Conservation (phyloP, 257 asterid species). For the Henckelia pumila region DNA sequence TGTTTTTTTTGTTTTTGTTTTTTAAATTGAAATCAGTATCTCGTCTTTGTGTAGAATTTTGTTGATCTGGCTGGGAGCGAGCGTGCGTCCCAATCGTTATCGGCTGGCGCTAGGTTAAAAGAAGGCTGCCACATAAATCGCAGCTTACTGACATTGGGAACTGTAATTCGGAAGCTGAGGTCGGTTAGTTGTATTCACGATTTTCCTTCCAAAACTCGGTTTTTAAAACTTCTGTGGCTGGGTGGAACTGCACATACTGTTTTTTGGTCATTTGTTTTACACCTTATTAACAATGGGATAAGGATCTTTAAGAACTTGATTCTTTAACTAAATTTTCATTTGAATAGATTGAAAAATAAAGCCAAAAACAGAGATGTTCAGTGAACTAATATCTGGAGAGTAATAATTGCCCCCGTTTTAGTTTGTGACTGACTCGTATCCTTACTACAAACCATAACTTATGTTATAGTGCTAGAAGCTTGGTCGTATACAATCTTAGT, state of each 20-base stretch:
- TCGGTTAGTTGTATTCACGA: conserved; percentile 20
- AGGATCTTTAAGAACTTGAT: background rate
- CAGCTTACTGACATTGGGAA: conserved; percentile 88
- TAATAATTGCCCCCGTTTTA: background rate
- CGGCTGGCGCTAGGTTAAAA: conserved; percentile 90
- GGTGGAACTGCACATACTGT: background rate
- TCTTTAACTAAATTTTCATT: no score
- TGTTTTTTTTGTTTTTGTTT: conserved; percentile 8
- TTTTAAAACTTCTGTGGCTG: background rate
- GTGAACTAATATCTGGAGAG: background rate
- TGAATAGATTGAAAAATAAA: no score
- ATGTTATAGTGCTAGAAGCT: background rate
- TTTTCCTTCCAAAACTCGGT: background rate
- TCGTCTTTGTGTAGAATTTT: conserved; percentile 55
- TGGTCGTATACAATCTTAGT: no score
- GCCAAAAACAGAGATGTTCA: background rate
- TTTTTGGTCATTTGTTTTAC: background rate
- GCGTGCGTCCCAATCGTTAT: conserved; percentile 87
- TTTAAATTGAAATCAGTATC: conserved; percentile 14
- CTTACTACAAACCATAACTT: no score
- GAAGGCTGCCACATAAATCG: conserved; percentile 98
- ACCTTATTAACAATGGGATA: no score
- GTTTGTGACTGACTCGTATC: background rate
- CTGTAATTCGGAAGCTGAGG: conserved; percentile 96
- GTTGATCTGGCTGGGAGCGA: conserved; percentile 98